Evolutionary conservation across 1,284 basidiomycete species (phyloP).

Genomic region (Cryptococcus jaspeensis): DNA sequence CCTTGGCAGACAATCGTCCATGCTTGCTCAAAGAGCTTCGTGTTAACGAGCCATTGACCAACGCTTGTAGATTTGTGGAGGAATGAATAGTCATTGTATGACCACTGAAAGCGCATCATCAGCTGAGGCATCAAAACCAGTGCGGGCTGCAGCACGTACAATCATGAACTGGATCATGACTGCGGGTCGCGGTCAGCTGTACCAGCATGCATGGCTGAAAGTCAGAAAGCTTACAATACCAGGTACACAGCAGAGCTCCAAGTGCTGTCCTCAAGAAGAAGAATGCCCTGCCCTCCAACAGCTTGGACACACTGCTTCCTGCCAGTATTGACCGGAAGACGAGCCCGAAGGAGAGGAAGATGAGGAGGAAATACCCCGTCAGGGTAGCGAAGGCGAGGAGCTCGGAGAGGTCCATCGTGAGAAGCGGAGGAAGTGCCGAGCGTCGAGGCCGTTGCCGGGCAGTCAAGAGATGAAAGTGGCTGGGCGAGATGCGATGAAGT

Average conservation of each 20-base stretch:
- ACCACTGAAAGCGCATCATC: conserved; percentile 54
- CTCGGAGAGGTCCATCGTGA: conserved; percentile 12
- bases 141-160: conserved; percentile 47
- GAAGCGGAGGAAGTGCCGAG: not conserved
- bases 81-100: conserved; percentile 56
- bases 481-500: no score
- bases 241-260: conserved; percentile 53
- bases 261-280: conserved; percentile 40
- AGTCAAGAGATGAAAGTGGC: not conserved
- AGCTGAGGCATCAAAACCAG: not conserved
- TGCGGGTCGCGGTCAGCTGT: conserved; percentile 10
- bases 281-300: conserved; percentile 36
- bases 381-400: conserved; percentile 54
- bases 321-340: conserved; percentile 49
- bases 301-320: conserved; percentile 13
- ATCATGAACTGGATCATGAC: conserved; percentile 54
- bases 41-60: conserved; percentile 62
- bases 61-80: conserved; percentile 31
- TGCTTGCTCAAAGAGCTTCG: conserved; percentile 65
- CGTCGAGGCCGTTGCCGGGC: not conserved
- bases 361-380: conserved; percentile 57
- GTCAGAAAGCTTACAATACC: conserved; percentile 60
- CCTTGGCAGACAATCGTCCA: conserved; percentile 58
- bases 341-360: conserved; percentile 51
- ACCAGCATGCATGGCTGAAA: not conserved